Base-by-base conservation (phyloP, 139 green algal species). In the Yamagishiella unicocca region DNA sequence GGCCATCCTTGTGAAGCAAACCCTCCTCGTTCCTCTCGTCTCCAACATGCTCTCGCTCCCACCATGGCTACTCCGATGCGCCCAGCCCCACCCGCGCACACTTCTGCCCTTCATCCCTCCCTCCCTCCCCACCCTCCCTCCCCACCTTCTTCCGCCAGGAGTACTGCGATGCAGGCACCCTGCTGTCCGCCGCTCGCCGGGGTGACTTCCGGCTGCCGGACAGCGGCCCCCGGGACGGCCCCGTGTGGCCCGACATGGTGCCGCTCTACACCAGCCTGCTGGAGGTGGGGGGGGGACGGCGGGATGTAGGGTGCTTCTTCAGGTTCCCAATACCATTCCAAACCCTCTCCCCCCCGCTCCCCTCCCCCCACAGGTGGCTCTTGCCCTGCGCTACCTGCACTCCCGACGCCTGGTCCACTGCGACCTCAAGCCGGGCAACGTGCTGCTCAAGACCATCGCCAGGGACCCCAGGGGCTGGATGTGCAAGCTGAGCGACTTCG, bases 391-490 rank as follows among this genome's bases (percentile, higher is more conserved):
- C 17, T 85, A 85, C 79, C 61, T 85, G 79, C 79, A 85, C 79
- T 12, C 40, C 40, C 25, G 79, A 8, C 38, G 79, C 1, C 79
- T 85, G 79, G 79, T 85, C 40, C 79, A 85, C 79, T 85, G 79
- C 58, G 79, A 87, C 81, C 66, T 87, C 45, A 77, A 87, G 81
- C 81, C 81, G 45, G 66, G 66, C 29, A 87, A 87, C 62, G 66
- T 87, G 43, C 81, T 87, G 81, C 81, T 87, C 27, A 78, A 70
- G 64, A 70, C 45, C 22, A 70, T 1, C 45, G 29, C 64, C 2
- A 64, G 81, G 5, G 81, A 87, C 46, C 66, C 81, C 10, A 5
- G 81, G 7, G 81, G 81, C 31, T 87, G 81, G 81, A 68, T 35
- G 4, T 77, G 64, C 81, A 87, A 87, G 62, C 81, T 87, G 27